A percentile compares a stretch with the other conserved stretches of the same genome.
These are phyloP conservation scores for Candida tibetensis DNA, from an alignment of 805 yeast species.

Conservation along the genomic window DNA sequence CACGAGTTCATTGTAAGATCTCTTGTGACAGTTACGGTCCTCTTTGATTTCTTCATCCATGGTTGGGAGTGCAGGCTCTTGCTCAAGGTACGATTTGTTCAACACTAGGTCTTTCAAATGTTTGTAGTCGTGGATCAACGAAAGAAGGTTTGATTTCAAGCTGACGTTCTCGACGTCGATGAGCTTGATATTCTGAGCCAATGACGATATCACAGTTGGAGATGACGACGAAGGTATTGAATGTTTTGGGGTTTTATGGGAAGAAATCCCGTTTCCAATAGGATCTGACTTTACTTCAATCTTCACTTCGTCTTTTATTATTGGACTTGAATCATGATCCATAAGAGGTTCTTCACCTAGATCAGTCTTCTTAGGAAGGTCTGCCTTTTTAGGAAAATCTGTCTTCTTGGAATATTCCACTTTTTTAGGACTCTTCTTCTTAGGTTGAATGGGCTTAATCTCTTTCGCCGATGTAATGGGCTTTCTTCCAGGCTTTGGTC, in stretches of 20 bases:
- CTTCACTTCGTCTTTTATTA: no score
- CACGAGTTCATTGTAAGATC: conserved; percentile 20
- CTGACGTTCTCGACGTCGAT: conserved; percentile 34
- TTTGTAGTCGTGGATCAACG: conserved; percentile 41
- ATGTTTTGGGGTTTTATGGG: no score
- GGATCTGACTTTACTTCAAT: no score
- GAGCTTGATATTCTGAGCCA: conserved; percentile 12
- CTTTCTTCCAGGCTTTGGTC: conserved; percentile 73
- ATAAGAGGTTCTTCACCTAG: no score
- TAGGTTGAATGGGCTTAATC: background rate
- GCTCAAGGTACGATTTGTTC: conserved; percentile 4
- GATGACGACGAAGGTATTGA: background rate
- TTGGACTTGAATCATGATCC: background rate
- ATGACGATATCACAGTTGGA: conserved; percentile 4
- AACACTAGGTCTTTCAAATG: conserved; percentile 31
- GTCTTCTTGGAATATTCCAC: conserved; percentile 6
- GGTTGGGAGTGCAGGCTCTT: background rate
- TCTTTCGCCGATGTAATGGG: conserved; percentile 25
- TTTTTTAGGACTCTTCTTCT: background rate
- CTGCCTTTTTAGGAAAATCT: background rate
- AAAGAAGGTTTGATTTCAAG: conserved; percentile 33
- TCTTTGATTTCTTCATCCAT: conserved; percentile 3
- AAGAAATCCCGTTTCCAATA: background rate
- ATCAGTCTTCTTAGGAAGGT: conserved; percentile 4
- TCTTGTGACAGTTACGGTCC: conserved; percentile 12